A percentile compares a stretch with the other conserved stretches of the same genome.
Conservation (phyloP, 176 grass and related monocot species). For the Juncus effusus region DNA sequence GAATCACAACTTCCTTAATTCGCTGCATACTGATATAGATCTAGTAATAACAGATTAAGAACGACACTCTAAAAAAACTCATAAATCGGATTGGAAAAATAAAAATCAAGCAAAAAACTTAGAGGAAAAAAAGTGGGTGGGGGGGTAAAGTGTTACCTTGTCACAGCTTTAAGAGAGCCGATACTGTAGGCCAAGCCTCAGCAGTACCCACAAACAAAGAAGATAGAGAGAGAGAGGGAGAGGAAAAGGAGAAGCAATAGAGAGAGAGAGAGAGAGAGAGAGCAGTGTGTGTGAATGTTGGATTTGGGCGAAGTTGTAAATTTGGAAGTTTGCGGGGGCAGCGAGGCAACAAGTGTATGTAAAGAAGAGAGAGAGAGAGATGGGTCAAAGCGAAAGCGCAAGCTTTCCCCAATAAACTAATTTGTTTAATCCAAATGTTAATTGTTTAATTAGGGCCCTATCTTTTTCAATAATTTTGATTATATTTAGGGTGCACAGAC, state of each 20-base stretch:
- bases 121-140: neutral
- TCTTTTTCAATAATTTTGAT: neutral
- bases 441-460: neutral
- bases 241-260: conserved; percentile 21
- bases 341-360: conserved; percentile 34
- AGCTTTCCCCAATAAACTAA: conserved; percentile 11
- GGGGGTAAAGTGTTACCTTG: conserved; percentile 10
- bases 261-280: conserved; percentile 10
- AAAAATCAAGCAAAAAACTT: conserved; percentile 25
- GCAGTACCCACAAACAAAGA: conserved; percentile 12
- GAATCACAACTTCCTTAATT: conserved; percentile 13
- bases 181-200: conserved; percentile 22
- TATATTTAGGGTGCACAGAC: neutral
- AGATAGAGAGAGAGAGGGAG: conserved; percentile 1
- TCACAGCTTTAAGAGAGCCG: conserved; percentile 15
- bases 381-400: conserved; percentile 51
- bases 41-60: conserved; percentile 17
- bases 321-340: conserved; percentile 14
- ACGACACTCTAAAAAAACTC: neutral
- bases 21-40: conserved; percentile 15
- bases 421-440: neutral
- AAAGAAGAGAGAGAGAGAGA: conserved; percentile 31
- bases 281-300: conserved; percentile 6
- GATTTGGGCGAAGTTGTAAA: neutral
- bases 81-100: conserved; percentile 12